These are phyloP conservation scores for Hibiscus trionum DNA, from an alignment of 345 rosid genomes.

Conservation along the genomic window DNA sequence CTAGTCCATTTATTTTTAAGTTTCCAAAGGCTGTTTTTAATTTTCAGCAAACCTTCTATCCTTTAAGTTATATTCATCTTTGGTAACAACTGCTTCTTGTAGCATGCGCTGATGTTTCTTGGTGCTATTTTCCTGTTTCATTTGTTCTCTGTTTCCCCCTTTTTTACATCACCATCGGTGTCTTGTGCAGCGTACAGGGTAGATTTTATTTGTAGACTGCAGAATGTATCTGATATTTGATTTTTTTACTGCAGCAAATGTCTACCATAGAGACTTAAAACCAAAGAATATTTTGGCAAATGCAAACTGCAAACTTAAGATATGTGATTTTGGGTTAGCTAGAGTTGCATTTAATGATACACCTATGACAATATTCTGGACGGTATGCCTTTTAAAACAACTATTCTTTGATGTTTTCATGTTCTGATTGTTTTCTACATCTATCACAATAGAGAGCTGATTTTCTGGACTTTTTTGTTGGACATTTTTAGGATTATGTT, in stretches of 20 bases:
- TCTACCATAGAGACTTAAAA: slow-evolving; percentile 88
- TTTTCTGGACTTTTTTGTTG: slow-evolving; percentile 2
- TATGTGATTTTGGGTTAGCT: slow-evolving; percentile 94
- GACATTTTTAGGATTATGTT: slow-evolving; percentile 68
- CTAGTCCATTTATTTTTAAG: not conserved
- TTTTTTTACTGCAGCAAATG: slow-evolving; percentile 61
- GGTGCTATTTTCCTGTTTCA: not conserved
- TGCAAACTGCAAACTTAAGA: slow-evolving; percentile 94
- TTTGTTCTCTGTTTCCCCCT: not conserved
- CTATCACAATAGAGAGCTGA: not conserved
- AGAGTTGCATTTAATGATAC: slow-evolving; percentile 93
- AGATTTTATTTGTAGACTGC: not conserved
- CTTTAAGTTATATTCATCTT: not conserved
- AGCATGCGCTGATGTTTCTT: not conserved
- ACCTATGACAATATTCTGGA: slow-evolving; percentile 92
- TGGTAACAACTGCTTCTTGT: not conserved
- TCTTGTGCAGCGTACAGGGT: not conserved
- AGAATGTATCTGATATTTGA: not conserved
- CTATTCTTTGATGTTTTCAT: slow-evolving; percentile 6
- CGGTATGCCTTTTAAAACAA: slow-evolving; percentile 38
- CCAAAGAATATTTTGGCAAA: slow-evolving; percentile 97
- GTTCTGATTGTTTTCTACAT: not conserved
- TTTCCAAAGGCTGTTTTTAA: not conserved
- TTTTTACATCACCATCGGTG: not conserved
- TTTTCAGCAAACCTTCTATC: not conserved